Evolutionary conservation across 805 yeast species (phyloP), one percentile per base, ranked within the genome.

Genomic region (Yamadazyma laniorum): DNA sequence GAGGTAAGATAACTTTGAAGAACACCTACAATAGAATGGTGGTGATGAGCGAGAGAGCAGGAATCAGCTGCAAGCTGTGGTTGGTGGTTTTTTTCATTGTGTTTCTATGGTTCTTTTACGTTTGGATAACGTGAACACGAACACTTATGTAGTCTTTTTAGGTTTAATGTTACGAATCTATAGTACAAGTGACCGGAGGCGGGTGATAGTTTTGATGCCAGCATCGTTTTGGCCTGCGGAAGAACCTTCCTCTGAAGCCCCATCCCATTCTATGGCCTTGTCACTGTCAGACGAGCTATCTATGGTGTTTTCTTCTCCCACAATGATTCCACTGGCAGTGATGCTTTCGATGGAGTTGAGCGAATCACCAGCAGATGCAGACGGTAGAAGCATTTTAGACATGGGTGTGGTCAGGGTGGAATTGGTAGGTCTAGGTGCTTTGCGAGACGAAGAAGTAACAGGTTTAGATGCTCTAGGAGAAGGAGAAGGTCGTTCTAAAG

Each of bases 41-140:
- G 33, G 51, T 61, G 19, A 67, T 69, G 75, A 67, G 73, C 53
- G 60, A 66, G 52, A 50, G 67, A 28, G 74, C 74, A 11, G 75
- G 75, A 3, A 66, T 69, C 32, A 56, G 65, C 30, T 69, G 73
- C 68, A 53, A 58, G 36, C 63, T 65, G 70, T 69, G 75, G 75
- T 50, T 67, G 29, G 47, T 50, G 22, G 71, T 69, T 42, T 68
- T 69, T 48, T 34, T 46, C 25, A 29, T 64, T 15, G 68, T 68
- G 18, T 51, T 59, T 34, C 25, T 61, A 30, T 65, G 64, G 61
- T 69, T 69, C 43, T 60, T 65, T 49, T 68, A 64, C 56, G 64
- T 68, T 18, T 69, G 75, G 75, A 41, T 47, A 25, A 44, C 50
- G 31, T 38, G 21, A 21, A 29, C 17, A 14, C 11, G 8, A 15